Conservation (phyloP, 1,284 basidiomycete genomes). For the Leccinum variabile region DNA sequence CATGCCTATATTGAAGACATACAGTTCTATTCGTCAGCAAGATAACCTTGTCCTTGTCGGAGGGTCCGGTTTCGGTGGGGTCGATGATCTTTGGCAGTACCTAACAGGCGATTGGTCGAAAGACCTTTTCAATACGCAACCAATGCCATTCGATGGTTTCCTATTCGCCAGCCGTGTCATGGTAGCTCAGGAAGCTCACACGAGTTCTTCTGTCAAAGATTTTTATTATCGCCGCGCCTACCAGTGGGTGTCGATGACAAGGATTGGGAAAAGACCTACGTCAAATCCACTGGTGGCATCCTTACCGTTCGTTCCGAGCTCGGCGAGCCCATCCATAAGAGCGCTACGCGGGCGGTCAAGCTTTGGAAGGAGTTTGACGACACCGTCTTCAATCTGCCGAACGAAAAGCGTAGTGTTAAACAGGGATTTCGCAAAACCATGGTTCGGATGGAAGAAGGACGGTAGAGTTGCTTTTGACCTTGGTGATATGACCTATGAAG, state of each 20-base stretch:
- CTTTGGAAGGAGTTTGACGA: conserved; percentile 99
- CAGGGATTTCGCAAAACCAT: conserved; percentile 94
- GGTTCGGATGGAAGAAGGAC: conserved; percentile 96
- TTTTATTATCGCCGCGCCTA: conserved; percentile 91
- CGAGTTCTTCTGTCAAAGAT: conserved; percentile 92
- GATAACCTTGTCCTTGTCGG: conserved; percentile 88
- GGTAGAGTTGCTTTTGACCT: conserved; percentile 83
- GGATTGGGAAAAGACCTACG: conserved; percentile 94
- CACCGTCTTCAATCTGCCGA: conserved; percentile 90
- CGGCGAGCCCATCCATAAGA: conserved; percentile 99
- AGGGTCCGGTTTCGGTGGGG: conserved; percentile 96
- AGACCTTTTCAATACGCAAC: conserved; percentile 78
- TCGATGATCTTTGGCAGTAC: conserved; percentile 97
- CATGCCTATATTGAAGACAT: conserved; percentile 91
- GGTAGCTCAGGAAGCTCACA: conserved; percentile 98
- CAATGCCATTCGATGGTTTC: conserved; percentile 99
- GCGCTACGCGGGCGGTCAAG: conserved; percentile 94
- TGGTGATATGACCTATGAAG: conserved; percentile 98
- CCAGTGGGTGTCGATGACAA: conserved; percentile 78
- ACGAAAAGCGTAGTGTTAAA: conserved; percentile 94
- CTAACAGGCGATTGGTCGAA: conserved; percentile 95
- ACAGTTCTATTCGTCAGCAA: conserved; percentile 87
- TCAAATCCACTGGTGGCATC: conserved; percentile 93
- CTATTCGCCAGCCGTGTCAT: conserved; percentile 95
- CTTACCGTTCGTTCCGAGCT: conserved; percentile 97